These are phyloP conservation scores for Vitis cinerea DNA, from an alignment of 164 flowering plant species.

Conservation along the genomic window DNA sequence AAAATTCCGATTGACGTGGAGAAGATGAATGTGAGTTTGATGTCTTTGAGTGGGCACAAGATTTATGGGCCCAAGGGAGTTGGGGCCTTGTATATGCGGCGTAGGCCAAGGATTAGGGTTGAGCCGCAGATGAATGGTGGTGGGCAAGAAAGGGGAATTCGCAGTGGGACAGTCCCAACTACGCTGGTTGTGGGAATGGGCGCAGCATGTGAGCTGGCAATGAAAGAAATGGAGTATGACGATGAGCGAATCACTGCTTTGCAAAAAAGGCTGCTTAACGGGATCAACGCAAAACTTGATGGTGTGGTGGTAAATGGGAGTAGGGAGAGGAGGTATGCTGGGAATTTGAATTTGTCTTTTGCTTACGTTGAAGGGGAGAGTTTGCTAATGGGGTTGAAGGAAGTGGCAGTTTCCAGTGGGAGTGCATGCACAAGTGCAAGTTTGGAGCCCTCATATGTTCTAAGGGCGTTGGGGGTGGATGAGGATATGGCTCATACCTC, in stretches of 20 bases:
- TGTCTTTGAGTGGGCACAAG: conserved; percentile 94
- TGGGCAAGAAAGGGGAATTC: conserved; percentile 89
- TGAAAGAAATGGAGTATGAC: conserved; percentile 88
- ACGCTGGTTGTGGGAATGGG: conserved; percentile 94
- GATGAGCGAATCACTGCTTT: conserved; percentile 48
- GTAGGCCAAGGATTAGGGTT: conserved; percentile 79
- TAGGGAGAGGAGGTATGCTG: conserved; percentile 70
- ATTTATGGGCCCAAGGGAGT: conserved; percentile 94
- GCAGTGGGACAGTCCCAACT: conserved; percentile 96
- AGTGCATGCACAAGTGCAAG: conserved; percentile 96
- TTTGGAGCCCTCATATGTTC: conserved; percentile 91
- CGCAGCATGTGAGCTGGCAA: conserved; percentile 84
- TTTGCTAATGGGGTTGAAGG: conserved; percentile 95
- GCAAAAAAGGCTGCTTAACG: conserved; percentile 74
- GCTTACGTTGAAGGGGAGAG: conserved; percentile 98
- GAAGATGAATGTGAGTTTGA: conserved; percentile 78
- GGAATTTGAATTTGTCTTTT: conserved; percentile 88
- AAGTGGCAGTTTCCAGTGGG: conserved; percentile 95
- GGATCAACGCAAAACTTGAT: conserved; percentile 64
- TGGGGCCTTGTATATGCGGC: conserved; percentile 82
- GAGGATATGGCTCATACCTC: conserved; percentile 99
- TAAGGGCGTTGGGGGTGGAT: conserved; percentile 95
- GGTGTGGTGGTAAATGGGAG: conserved; percentile 92
- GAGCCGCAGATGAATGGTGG: conserved; percentile 98
- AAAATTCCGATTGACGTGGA: conserved; percentile 84